These are phyloP conservation scores for Mycosphaerella sp. DNA, from an alignment of 2,329 filamentous ascomycete species.

Conservation along the genomic window DNA sequence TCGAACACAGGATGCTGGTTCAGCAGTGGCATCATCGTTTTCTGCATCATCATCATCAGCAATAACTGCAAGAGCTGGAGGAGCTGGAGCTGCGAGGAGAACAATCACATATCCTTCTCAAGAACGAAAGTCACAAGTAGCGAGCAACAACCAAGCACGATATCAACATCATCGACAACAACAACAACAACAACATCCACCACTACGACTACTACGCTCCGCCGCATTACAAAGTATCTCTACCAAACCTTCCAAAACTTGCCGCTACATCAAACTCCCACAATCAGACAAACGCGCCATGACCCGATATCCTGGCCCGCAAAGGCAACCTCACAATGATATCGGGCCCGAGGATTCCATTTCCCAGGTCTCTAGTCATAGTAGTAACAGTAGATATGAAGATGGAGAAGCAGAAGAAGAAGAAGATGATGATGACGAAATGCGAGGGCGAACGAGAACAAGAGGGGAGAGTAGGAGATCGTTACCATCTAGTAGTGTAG, in stretches of 20 bases:
- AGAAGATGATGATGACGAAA: background rate
- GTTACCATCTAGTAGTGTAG: background rate
- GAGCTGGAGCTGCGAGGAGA: background rate
- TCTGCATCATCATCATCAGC: background rate
- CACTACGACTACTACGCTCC: background rate
- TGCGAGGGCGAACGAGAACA: slow-evolving; percentile 7
- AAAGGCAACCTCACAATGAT: background rate
- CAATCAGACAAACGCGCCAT: background rate
- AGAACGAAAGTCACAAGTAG: background rate
- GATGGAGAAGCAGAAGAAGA: slow-evolving; percentile 8
- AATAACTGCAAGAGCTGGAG: background rate
- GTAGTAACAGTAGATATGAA: background rate
- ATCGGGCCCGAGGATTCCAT: slow-evolving; percentile 4
- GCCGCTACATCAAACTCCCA: background rate
- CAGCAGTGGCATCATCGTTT: background rate
- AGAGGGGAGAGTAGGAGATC: slow-evolving; percentile 1
- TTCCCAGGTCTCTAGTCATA: slow-evolving; percentile 5
- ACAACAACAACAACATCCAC: background rate
- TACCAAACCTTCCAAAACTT: too few relatives aligned
- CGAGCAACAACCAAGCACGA: background rate
- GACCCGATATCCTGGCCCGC: background rate
- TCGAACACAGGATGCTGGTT: background rate
- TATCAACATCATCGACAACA: background rate
- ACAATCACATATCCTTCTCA: background rate
- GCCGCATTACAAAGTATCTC: too few relatives aligned